Conservation (phyloP, 805 yeast species). For the Phaffomyces thermotolerans region DNA sequence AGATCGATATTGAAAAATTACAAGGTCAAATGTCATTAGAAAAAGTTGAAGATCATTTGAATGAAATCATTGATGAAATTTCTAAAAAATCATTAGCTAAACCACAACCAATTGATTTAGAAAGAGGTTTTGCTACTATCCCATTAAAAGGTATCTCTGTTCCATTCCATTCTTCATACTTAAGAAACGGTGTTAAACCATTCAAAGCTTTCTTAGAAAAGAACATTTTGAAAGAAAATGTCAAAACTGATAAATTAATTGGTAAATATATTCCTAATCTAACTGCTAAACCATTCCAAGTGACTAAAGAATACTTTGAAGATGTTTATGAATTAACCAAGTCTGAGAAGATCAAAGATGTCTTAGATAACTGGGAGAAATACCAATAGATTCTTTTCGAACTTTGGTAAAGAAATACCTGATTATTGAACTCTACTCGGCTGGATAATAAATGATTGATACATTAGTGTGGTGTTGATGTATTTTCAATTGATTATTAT, state of each 20-base stretch:
- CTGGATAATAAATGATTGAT: background rate
- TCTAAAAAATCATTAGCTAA: constrained; percentile 74
- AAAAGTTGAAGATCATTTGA: constrained; percentile 80
- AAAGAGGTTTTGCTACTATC: constrained; percentile 97
- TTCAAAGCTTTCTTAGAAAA: constrained; percentile 95
- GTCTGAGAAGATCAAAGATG: constrained; percentile 82
- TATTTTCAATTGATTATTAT: background rate
- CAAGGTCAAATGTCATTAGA: constrained; percentile 79
- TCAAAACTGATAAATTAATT: constrained; percentile 87
- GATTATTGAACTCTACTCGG: too few relatives aligned
- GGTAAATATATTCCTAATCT: constrained; percentile 97
- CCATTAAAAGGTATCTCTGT: constrained; percentile 99
- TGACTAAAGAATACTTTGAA: constrained; percentile 95
- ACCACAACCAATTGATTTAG: constrained; percentile 94
- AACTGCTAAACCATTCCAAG: constrained; percentile 95
- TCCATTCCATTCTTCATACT: constrained; percentile 98
- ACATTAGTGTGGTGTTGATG: constrained; percentile 23
- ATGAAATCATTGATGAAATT: constrained; percentile 82
- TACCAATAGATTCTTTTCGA: constrained; percentile 36
- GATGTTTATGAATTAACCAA: constrained; percentile 90
- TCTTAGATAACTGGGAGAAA: constrained; percentile 92
- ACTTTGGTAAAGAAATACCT: background rate
- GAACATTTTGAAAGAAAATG: constrained; percentile 92
- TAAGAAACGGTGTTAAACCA: constrained; percentile 97
- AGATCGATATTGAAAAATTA: constrained; percentile 84